A percentile compares a stretch with the other conserved stretches of the same genome.
Conservation (phyloP, 1,284 basidiomycete genomes). For the Cutaneotrichosporon curvatum region DNA sequence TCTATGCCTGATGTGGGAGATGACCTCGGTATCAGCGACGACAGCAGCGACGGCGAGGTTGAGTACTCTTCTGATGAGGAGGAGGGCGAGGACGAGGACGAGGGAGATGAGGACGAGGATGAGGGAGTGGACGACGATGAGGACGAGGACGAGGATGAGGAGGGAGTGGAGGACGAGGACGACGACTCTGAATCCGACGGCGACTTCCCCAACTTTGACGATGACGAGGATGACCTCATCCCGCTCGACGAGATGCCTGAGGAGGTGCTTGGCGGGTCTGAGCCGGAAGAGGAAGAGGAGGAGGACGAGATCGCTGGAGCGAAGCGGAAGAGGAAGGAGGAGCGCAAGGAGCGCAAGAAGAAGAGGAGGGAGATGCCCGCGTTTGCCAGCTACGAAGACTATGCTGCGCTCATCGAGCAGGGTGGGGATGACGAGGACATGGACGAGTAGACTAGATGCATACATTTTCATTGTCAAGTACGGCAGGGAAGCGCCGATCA, state of each 20-base stretch:
- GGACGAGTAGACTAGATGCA: constrained; percentile 1
- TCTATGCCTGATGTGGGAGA: constrained; percentile 57
- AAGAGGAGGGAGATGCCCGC: constrained; percentile 75
- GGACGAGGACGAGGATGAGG: constrained; percentile 19
- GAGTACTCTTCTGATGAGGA: constrained; percentile 52
- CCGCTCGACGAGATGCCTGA: constrained; percentile 44
- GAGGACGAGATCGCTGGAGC: constrained; percentile 50
- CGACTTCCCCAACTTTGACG: constrained; percentile 35
- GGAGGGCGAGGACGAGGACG: constrained; percentile 43
- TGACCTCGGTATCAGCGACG: constrained; percentile 58
- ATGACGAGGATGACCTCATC: constrained; percentile 47
- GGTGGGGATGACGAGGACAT: constrained; percentile 54
- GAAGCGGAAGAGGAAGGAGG: constrained; percentile 51
- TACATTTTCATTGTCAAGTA: constrained; percentile 9
- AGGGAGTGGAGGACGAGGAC: constrained; percentile 16
- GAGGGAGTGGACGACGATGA: constrained; percentile 31
- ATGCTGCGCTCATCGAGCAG: constrained; percentile 84
- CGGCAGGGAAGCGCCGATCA: no score
- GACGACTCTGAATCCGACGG: constrained; percentile 16
- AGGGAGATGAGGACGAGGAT: constrained; percentile 24
- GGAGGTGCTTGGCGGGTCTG: constrained; percentile 36
- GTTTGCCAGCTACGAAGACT: constrained; percentile 93
- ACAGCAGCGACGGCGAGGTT: constrained; percentile 52
- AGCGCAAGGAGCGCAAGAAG: constrained; percentile 51
- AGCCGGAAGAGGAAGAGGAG: constrained; percentile 44